Percentiles rank a stretch among this genome's conserved stretches.
These are phyloP conservation scores for Pyrenula massariospora DNA, from an alignment of 495 filamentous ascomycete species.

Conservation along the genomic window DNA sequence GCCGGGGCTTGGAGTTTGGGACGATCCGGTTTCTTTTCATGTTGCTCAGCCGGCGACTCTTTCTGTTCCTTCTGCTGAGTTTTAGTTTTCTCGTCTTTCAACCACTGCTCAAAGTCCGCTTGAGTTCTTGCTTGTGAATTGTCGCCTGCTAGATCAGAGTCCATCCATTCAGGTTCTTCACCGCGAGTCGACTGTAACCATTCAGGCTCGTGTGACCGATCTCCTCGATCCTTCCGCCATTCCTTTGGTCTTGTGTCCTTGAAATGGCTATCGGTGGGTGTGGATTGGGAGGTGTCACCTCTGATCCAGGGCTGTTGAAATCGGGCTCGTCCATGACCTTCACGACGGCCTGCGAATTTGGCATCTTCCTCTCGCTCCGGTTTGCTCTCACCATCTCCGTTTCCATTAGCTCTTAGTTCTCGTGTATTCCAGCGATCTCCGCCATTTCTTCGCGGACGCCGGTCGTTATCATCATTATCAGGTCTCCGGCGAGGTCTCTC, in stretches of 20 bases:
- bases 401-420: conserved; percentile 35
- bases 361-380: conserved; percentile 30
- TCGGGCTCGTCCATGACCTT: conserved; percentile 32
- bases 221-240: conserved; percentile 50
- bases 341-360: conserved; percentile 16
- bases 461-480: conserved; percentile 43
- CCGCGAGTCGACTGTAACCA: conserved; percentile 37
- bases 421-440: conserved; percentile 41
- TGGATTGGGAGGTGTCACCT: conserved; percentile 40
- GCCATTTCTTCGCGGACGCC: conserved; percentile 41
- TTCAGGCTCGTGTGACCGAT: conserved; percentile 39
- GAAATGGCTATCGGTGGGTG: conserved; percentile 39
- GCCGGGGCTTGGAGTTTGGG: conserved; percentile 14
- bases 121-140: conserved; percentile 58
- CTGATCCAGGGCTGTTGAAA: conserved; percentile 47
- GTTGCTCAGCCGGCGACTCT: conserved; percentile 48
- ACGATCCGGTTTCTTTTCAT: conserved; percentile 33
- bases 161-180: conserved; percentile 82
- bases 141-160: conserved; percentile 61
- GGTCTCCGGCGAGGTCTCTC: conserved; percentile 40
- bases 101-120: conserved; percentile 88
- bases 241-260: conserved; percentile 42
- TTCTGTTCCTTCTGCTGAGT: conserved; percentile 56
- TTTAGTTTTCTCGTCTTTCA: neutral
- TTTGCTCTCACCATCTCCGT: conserved; percentile 26